Conservation (phyloP, 495 filamentous ascomycete species). For the Lasiosphaeriaceae sp. region DNA sequence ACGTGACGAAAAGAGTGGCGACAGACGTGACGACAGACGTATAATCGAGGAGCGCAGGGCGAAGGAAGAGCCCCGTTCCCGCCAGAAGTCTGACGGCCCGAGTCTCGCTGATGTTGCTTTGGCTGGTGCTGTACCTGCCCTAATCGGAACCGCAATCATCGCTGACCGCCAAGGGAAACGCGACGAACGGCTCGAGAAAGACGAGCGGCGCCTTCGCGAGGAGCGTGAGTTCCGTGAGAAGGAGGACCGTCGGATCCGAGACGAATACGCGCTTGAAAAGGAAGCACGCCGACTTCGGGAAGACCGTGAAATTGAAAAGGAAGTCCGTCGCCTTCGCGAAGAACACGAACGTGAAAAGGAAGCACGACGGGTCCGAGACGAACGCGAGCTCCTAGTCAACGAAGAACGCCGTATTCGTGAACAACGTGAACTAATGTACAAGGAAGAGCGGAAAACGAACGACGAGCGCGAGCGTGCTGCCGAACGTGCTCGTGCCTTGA, state of each 20-base stretch:
- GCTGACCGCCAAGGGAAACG: slow-evolving; percentile 7
- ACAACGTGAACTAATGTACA: slow-evolving; percentile 18
- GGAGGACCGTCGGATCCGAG: slow-evolving; percentile 18
- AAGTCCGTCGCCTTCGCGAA: slow-evolving; percentile 8
- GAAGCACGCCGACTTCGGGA: slow-evolving; percentile 10
- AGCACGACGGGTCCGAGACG: slow-evolving; percentile 10
- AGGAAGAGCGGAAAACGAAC: slow-evolving; percentile 16
- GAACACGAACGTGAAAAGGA: slow-evolving; percentile 23
- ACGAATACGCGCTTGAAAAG: slow-evolving; percentile 9
- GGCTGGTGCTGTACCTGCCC: slow-evolving; percentile 5
- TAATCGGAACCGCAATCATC: slow-evolving; percentile 7
- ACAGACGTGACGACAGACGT: slow-evolving; percentile 18
- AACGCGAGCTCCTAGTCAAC: slow-evolving; percentile 6
- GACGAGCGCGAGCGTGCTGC: slow-evolving; percentile 21
- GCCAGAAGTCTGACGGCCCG: slow-evolving; percentile 8
- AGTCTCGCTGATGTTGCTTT: slow-evolving; percentile 6
- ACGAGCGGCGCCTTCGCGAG: slow-evolving; percentile 22
- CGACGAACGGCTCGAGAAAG: slow-evolving; percentile 17
- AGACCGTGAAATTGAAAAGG: slow-evolving; percentile 8
- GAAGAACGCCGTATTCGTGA: slow-evolving; percentile 13
- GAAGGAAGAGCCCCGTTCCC: slow-evolving; percentile 13
- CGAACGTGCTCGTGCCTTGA: slow-evolving; percentile 12
- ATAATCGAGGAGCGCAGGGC: background rate
- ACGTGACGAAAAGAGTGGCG: slow-evolving; percentile 19
- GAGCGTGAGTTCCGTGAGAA: slow-evolving; percentile 23